phyloP scores from a whole-genome alignment of 2,329 filamentous ascomycete species.

The Colletotrichum abscissum region DNA sequence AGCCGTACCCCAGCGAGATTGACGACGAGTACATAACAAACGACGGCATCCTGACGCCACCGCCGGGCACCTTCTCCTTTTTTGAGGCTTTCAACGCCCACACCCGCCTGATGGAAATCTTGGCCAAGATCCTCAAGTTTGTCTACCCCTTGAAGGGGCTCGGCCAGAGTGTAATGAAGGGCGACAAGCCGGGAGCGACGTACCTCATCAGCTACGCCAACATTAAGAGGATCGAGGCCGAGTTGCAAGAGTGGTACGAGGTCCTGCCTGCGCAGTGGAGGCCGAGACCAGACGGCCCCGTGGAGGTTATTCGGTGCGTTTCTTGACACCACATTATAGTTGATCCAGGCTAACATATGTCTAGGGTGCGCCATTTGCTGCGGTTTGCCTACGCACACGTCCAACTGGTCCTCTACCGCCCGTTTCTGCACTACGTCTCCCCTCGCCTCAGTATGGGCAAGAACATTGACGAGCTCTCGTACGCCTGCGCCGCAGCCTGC shows the following conservation, averaged over 20 bases:
- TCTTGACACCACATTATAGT: neutral
- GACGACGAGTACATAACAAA: constrained; percentile 76
- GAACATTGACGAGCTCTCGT: constrained; percentile 79
- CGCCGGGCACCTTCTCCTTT: constrained; percentile 66
- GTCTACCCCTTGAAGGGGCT: constrained; percentile 73
- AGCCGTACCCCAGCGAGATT: constrained; percentile 71
- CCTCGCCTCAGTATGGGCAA: constrained; percentile 67
- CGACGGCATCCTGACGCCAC: constrained; percentile 65
- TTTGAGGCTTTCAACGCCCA: constrained; percentile 76
- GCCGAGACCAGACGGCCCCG: constrained; percentile 80
- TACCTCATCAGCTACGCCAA: constrained; percentile 73
- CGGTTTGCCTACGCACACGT: constrained; percentile 86
- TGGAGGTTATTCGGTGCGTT: constrained; percentile 79
- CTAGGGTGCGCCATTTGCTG: constrained; percentile 77
- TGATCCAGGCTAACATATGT: neutral
- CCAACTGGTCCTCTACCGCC: constrained; percentile 84
- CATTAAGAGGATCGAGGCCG: constrained; percentile 73
- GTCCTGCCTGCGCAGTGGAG: constrained; percentile 80
- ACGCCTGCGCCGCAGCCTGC: constrained; percentile 75
- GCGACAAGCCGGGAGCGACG: constrained; percentile 56
- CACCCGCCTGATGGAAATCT: constrained; percentile 71
- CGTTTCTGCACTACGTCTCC: constrained; percentile 86
- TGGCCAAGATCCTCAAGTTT: constrained; percentile 72
- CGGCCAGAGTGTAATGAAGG: constrained; percentile 57
- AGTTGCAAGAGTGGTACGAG: constrained; percentile 73